Base-by-base conservation (phyloP, 495 filamentous ascomycete genomes). In the Massariosphaeria phaeospora region DNA sequence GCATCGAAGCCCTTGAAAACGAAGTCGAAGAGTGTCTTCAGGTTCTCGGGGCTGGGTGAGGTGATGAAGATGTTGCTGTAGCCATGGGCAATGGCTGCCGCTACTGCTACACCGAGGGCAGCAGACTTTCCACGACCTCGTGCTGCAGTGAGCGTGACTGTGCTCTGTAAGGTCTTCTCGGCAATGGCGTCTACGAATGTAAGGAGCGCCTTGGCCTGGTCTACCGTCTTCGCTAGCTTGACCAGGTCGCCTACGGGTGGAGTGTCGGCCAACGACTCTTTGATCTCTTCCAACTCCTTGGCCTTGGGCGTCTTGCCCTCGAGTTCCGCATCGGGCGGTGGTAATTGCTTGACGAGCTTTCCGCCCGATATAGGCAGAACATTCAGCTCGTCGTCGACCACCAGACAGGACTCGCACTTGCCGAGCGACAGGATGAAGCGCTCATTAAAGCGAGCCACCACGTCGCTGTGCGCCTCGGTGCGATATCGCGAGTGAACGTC, bases 51-150 rank as follows among this genome's bases (percentile, higher is more conserved):
- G 57, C 88, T 95, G 13, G 94, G 94, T 20, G 94, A 99, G 2
- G 94, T 99, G 66, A 99, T 95, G 75, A 99, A 99, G 63, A 99
- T 94, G 67, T 99, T 99, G 73, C 88, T 95, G 66, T 99, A 99
- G 17, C 94, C 94, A 64, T 96, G 87, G 0, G 91, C 91, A 50
- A 97, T 77, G 12, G 94, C 94, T 8, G 94, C 89, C 33, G 94
- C 90, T 53, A 99, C 86, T 13, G 94, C 88, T 48, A 99, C 81
- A 65, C 94, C 94, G 58, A 97, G 76, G 30, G 91, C 91, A 27
- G 94, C 94, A 17, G 93, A 97, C 72, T 99, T 99, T 69, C 94
- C 94, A 63, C 94, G 83, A 63, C 94, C 94, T 80, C 94, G 84
- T 21, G 86, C 94, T 13, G 94, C 94, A 18, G 93, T 97, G 39